Evolutionary conservation across 83 land plant species (phyloP).

Genomic region (Isoetes engelmannii): DNA sequence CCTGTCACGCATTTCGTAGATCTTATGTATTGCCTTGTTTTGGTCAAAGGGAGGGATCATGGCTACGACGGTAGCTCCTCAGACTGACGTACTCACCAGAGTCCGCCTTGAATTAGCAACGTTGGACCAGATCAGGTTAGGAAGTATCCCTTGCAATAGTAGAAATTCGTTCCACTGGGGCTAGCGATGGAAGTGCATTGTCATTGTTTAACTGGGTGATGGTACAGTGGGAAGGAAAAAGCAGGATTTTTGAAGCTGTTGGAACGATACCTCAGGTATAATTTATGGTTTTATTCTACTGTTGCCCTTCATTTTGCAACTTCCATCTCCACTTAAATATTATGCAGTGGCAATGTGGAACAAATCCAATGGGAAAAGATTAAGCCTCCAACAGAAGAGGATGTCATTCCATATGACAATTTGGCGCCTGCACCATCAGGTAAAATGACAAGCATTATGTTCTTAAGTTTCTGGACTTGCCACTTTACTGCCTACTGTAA

Average conservation of each 20-base stretch:
- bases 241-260: conserved; percentile 85
- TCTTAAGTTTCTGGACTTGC: too few species aligned
- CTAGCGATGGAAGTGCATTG: neutral
- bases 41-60: too few species aligned
- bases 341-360: conserved; percentile 67
- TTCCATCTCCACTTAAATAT: neutral
- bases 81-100: conserved; percentile 43
- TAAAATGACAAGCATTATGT: conserved; percentile 10
- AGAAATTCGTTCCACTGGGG: neutral
- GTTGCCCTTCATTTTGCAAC: too few species aligned
- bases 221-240: conserved; percentile 85
- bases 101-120: conserved; percentile 61
- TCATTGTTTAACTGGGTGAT: neutral
- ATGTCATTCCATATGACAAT: conserved; percentile 87
- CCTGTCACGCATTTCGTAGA: too few species aligned
- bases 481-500: too few species aligned
- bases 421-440: conserved; percentile 64
- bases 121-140: conserved; percentile 81
- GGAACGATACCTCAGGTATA: conserved; percentile 76
- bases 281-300: neutral
- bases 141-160: too few species aligned
- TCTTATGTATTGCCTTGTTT: too few species aligned
- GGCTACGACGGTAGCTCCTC: conserved; percentile 24
- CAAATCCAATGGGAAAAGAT: conserved; percentile 89
- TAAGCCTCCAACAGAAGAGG: conserved; percentile 87